phyloP scores from a whole-genome alignment of 2,329 filamentous ascomycete species.

The Neurospora sp. region DNA sequence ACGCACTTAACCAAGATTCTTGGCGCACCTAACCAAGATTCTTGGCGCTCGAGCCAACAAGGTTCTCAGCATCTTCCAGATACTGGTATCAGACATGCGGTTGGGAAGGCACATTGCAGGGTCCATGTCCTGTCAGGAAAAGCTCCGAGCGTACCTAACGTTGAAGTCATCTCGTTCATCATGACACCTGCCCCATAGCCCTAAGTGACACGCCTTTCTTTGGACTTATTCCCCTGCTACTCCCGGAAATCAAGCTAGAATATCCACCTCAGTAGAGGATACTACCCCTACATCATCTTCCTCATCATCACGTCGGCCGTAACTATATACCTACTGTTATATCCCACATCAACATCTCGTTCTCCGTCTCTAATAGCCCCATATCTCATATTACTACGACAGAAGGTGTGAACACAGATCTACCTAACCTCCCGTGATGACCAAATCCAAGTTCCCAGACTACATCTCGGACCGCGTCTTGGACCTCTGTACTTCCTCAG shows the following conservation, averaged over 20 bases:
- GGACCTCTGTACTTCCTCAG: conserved; percentile 38
- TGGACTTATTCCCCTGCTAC: not conserved
- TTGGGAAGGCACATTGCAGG: not conserved
- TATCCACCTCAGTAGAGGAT: not conserved
- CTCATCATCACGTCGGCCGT: not conserved
- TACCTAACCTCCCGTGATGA: not conserved
- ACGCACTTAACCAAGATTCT: not conserved
- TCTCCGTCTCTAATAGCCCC: not conserved
- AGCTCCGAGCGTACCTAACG: not conserved
- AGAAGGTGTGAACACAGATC: not conserved
- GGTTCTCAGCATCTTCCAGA: not conserved
- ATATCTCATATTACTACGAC: not conserved
- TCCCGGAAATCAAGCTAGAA: not conserved
- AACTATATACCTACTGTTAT: not conserved
- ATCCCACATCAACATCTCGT: not conserved
- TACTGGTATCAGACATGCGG: not conserved
- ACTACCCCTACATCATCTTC: not conserved
- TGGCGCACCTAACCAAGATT: not conserved
- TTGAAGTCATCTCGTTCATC: not conserved
- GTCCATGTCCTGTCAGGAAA: not conserved
- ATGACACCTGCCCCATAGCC: not conserved
- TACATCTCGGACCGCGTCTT: conserved; percentile 11
- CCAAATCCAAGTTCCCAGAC: not conserved
- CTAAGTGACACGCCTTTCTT: not conserved
- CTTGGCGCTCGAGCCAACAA: not conserved